A percentile compares a stretch with the other conserved stretches of the same genome.
Conservation (phyloP, 306 rosid species). For the Rosa persica region DNA sequence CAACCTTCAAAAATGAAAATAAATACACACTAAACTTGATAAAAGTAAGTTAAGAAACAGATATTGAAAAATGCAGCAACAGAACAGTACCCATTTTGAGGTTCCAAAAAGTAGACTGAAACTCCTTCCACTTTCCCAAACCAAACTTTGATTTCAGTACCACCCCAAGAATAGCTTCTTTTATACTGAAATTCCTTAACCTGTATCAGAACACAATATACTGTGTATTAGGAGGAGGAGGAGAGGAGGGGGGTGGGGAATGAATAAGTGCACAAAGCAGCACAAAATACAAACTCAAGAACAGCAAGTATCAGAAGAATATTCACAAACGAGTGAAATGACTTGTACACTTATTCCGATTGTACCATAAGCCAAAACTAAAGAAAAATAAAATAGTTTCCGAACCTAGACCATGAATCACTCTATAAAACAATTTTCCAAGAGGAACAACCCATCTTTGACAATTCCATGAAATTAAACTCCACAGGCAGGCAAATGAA, state of each 20-base stretch:
- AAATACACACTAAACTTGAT: background rate
- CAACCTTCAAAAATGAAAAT: background rate
- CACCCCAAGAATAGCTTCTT: constrained; percentile 67
- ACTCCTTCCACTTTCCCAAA: constrained; percentile 92
- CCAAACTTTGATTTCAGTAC: constrained; percentile 92
- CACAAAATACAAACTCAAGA: background rate
- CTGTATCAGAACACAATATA: constrained; percentile 43
- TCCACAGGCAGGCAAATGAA: background rate
- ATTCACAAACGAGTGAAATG: too few relatives aligned
- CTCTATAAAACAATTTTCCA: background rate
- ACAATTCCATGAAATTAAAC: constrained; percentile 3
- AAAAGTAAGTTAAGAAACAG: background rate
- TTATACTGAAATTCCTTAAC: constrained; percentile 64
- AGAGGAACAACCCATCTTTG: background rate
- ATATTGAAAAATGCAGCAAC: constrained; percentile 13
- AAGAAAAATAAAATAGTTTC: background rate
- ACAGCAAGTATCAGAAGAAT: background rate
- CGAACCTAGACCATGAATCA: background rate
- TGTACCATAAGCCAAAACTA: background rate
- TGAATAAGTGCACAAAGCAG: background rate
- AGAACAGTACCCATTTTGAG: constrained; percentile 80
- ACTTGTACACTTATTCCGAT: constrained; percentile 1
- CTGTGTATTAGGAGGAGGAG: background rate
- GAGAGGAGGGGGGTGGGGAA: too few relatives aligned
- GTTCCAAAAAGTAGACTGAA: constrained; percentile 92